Evolutionary conservation across 2,329 filamentous ascomycete species (phyloP).

Genomic region (Hypoxylon sp.): DNA sequence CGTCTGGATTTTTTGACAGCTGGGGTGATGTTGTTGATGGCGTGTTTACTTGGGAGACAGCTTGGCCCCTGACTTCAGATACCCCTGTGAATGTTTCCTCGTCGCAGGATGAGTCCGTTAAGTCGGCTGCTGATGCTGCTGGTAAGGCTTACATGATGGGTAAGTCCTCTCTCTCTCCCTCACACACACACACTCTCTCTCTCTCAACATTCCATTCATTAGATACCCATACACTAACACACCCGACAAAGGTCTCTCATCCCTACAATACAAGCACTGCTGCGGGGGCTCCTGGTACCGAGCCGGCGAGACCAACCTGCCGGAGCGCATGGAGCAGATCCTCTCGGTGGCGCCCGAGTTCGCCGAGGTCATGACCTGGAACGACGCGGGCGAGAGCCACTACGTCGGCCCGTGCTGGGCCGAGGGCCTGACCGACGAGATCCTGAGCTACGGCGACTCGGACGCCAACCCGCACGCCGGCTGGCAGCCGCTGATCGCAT

Average conservation of each 20-base stretch:
- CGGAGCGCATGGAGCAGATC: conserved; percentile 49
- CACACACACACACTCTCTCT: too few species aligned
- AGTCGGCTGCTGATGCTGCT: conserved; percentile 34
- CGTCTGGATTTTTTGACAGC: conserved; percentile 40
- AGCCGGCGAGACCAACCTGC: conserved; percentile 47
- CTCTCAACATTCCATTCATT: too few species aligned
- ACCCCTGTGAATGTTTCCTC: conserved; percentile 42
- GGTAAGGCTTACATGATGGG: conserved; percentile 50
- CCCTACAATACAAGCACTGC: conserved; percentile 47
- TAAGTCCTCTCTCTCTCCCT: conserved; percentile 7
- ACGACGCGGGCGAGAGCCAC: conserved; percentile 50
- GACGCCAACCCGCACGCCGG: conserved; percentile 43
- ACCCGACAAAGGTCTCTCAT: conserved; percentile 39
- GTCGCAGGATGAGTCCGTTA: conserved; percentile 37
- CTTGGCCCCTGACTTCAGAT: conserved; percentile 46
- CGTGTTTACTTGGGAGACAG: conserved; percentile 50
- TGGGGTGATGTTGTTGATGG: conserved; percentile 48
- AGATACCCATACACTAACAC: background rate
- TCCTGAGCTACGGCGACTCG: conserved; percentile 45
- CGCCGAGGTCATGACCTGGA: conserved; percentile 49
- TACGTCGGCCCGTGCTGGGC: conserved; percentile 49
- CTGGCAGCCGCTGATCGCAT: conserved; percentile 48
- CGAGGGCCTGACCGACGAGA: conserved; percentile 42
- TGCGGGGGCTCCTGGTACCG: conserved; percentile 47
- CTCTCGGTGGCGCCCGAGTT: conserved; percentile 46